phyloP scores from a whole-genome alignment of 257 asterid genomes.

The Handroanthus guayacan region DNA sequence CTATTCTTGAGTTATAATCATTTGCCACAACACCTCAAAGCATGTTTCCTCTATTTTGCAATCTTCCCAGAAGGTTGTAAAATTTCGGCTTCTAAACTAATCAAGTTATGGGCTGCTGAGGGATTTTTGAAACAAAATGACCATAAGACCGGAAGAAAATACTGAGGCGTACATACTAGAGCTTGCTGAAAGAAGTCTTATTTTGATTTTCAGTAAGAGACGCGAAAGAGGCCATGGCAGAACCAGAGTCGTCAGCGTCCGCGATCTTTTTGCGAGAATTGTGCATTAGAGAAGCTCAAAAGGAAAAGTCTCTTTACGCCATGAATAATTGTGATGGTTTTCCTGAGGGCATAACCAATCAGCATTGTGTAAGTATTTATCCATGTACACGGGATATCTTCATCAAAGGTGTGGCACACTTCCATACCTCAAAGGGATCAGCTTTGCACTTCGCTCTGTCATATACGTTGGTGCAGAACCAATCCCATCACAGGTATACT shows the following conservation, averaged over 20 bases:
- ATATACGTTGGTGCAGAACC: not conserved
- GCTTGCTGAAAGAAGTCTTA: conserved; percentile 30
- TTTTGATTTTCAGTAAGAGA: not conserved
- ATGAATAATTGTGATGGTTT: not conserved
- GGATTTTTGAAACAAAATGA: conserved; percentile 25
- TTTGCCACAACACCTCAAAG: conserved; percentile 38
- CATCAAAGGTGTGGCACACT: not conserved
- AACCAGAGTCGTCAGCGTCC: not conserved
- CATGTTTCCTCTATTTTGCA: conserved; percentile 39
- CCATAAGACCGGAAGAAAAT: conserved; percentile 28
- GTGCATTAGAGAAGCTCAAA: conserved; percentile 20
- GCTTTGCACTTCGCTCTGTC: conserved; percentile 15
- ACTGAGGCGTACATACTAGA: conserved; percentile 26
- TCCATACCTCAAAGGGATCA: no score
- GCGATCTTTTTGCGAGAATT: conserved; percentile 30
- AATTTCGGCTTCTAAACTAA: conserved; percentile 12
- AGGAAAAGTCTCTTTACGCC: conserved; percentile 24
- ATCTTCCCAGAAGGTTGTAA: conserved; percentile 28
- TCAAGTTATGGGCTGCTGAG: conserved; percentile 38
- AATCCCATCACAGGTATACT: not conserved
- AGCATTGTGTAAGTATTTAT: conserved; percentile 10
- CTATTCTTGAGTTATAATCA: conserved; percentile 30
- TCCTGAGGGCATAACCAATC: not conserved
- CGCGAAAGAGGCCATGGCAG: not conserved
- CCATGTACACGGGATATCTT: not conserved